Base-by-base conservation (phyloP, 495 filamentous ascomycete genomes). In the Daldinia concentrica region DNA sequence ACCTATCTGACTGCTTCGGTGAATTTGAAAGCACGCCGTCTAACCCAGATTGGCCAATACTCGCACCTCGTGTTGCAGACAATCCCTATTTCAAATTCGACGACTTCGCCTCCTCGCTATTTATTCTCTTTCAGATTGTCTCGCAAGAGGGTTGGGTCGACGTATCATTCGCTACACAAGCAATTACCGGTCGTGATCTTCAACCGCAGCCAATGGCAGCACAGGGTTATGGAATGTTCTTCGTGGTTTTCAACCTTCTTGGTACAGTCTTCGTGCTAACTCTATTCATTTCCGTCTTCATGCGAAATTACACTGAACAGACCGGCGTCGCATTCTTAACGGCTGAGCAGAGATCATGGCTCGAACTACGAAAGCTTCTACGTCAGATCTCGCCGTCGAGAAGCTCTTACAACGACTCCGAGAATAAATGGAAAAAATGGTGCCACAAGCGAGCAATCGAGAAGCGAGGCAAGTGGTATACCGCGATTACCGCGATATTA, bases 281-380 rank as follows among this genome's bases (percentile, higher is more conserved):
- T 1, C 83, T 99, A 76, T 99, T 99, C 77, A 95, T 98, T 36
- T 98, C 95, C 68, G 95, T 99, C 55, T 99, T 99, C 79, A 99
- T 99, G 96, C 92, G 95, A 50, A 98, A 96, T 78, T 98, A 98
- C 82, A 98, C 95, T 3, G 95, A 99, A 82, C 94, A 98, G 79
- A 99, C 95, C 9, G 95, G 95, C 8, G 95, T 99, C 61, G 95
- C 95, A 1, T 99, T 94, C 79, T 80, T 99, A 72, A 99, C 95
- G 7, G 91, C 96, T 1, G 95, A 99, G 71, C 95, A 99, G 79
- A 90, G 95, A 69, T 97, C 94, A 0, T 99, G 95, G 95, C 86
- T 98, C 24, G 95, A 99, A 80, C 79, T 99, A 71, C 86, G 95
- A 57, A 99, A 99, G 82, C 84, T 97, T 19, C 86, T 99, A 7